Percentiles rank a stretch among this genome's conserved stretches.
Evolutionary conservation across 495 filamentous ascomycete species (phyloP).

Genomic region (Annulohypoxylon stygium): DNA sequence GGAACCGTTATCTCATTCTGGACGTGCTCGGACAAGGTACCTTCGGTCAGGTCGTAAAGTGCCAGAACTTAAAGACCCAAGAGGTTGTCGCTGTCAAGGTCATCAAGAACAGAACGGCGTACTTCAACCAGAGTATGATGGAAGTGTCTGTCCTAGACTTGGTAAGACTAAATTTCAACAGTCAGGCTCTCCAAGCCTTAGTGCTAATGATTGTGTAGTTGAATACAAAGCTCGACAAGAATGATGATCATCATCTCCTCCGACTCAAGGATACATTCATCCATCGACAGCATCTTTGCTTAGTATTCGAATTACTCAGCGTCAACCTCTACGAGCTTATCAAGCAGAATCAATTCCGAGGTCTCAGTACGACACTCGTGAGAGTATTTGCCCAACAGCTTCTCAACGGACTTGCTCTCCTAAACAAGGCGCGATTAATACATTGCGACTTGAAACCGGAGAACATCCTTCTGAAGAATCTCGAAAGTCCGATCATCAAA

Average conservation of each 20-base stretch:
- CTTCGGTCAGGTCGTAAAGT: slow-evolving; percentile 99
- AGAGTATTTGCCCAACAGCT: slow-evolving; percentile 98
- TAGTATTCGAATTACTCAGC: slow-evolving; percentile 96
- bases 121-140: slow-evolving; percentile 99
- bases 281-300: slow-evolving; percentile 95
- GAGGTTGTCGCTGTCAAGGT: slow-evolving; percentile 99
- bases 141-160: slow-evolving; percentile 98
- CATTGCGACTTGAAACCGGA: slow-evolving; percentile 99
- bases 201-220: slow-evolving; percentile 67
- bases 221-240: slow-evolving; percentile 98
- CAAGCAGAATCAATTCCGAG: slow-evolving; percentile 99
- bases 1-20: slow-evolving; percentile 97
- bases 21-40: slow-evolving; percentile 98
- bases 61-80: slow-evolving; percentile 97
- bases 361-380: slow-evolving; percentile 95
- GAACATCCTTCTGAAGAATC: slow-evolving; percentile 97
- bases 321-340: slow-evolving; percentile 99
- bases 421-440: slow-evolving; percentile 97
- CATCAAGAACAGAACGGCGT: slow-evolving; percentile 98
- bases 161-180: slow-evolving; percentile 64
- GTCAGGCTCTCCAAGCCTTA: background rate
- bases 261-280: slow-evolving; percentile 99
- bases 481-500: slow-evolving; percentile 99
- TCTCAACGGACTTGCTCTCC: slow-evolving; percentile 87
- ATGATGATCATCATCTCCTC: slow-evolving; percentile 97